Evolutionary conservation across 1,284 basidiomycete species (phyloP).

Genomic region (Microbotryomycetes sp.): DNA sequence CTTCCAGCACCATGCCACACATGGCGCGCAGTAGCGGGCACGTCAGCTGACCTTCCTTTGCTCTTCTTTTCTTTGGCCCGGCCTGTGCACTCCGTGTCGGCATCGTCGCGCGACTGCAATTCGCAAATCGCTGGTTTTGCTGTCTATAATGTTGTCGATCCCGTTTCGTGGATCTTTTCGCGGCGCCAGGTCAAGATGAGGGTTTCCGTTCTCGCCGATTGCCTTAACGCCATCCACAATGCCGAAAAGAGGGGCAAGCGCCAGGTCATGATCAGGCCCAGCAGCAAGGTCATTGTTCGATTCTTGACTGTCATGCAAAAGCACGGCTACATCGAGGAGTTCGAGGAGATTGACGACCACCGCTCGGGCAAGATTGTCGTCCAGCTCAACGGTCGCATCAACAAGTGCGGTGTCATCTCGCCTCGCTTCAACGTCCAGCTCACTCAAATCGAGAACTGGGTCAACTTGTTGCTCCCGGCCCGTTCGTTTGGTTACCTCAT

Average conservation of each 20-base stretch:
- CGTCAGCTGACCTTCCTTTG: background rate
- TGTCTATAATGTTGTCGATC: no score
- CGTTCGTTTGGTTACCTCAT: conserved; percentile 97
- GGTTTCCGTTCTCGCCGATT: conserved; percentile 49
- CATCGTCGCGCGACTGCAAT: no score
- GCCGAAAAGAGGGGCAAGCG: conserved; percentile 94
- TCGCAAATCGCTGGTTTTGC: background rate
- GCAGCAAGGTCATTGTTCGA: conserved; percentile 92
- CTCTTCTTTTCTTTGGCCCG: background rate
- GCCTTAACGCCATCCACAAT: conserved; percentile 95
- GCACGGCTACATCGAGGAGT: conserved; percentile 98
- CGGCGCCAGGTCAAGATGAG: conserved; percentile 18
- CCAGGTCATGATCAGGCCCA: conserved; percentile 90
- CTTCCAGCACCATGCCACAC: background rate
- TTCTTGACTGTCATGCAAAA: conserved; percentile 96
- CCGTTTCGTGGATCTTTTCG: background rate
- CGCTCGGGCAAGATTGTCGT: conserved; percentile 97
- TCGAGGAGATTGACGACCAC: conserved; percentile 99
- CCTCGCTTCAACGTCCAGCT: conserved; percentile 89
- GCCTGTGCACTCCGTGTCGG: no score
- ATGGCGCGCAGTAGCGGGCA: background rate
- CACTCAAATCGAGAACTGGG: conserved; percentile 86
- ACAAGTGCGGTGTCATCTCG: conserved; percentile 96
- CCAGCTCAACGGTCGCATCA: conserved; percentile 95
- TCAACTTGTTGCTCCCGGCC: conserved; percentile 83